Base-by-base conservation (phyloP, 306 rosid genomes). In the Trifolium subterraneum region DNA sequence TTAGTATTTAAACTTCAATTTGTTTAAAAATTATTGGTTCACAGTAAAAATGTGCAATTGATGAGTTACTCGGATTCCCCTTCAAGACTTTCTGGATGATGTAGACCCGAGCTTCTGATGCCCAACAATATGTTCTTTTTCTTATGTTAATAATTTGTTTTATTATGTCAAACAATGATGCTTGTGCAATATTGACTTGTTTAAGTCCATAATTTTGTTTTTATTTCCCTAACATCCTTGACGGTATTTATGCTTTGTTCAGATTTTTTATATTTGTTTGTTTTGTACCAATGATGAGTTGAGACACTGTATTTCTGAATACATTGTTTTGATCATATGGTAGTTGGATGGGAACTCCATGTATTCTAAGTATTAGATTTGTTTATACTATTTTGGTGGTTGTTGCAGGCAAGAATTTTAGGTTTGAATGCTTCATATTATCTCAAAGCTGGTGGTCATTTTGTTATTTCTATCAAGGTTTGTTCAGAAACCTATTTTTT, bases 401-500 rank as follows among this genome's bases (percentile, higher is more conserved):
- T n/a, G 44, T 29, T 78, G 77, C 90, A 93, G 97, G 97, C 99
- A n/a, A 92, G 99, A 73, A 95, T 95, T 84, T 74, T 92, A n/a
- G 97, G 84, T 6, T 54, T 95, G 74, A 95, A 95, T 82, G 99
- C 99, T 16, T 88, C 98, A 1, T 95, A 87, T 70, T 95, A 86
- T 73, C 91, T 95, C 42, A 95, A 95, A 81, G 66, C 93, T 1
- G 99, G 98, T 15, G 99, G 98, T 6, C 97, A 91, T 80, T 93
- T 93, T 62, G 97, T 93, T 8, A 92, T 95, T 19, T 95, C 98
- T 5, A 95, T 95, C 60, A 93, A 91, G 97, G 98, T 89, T 52
- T 51, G 89, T 65, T 65, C 1, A 13, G 38, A 25, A 27, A 4
- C 19, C 0, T n/a, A n/a, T n/a, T n/a, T n/a, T n/a, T n/a, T n/a